phyloP scores from a whole-genome alignment of 1,284 basidiomycete species.

The Cutaneotrichosporon curvatum region DNA sequence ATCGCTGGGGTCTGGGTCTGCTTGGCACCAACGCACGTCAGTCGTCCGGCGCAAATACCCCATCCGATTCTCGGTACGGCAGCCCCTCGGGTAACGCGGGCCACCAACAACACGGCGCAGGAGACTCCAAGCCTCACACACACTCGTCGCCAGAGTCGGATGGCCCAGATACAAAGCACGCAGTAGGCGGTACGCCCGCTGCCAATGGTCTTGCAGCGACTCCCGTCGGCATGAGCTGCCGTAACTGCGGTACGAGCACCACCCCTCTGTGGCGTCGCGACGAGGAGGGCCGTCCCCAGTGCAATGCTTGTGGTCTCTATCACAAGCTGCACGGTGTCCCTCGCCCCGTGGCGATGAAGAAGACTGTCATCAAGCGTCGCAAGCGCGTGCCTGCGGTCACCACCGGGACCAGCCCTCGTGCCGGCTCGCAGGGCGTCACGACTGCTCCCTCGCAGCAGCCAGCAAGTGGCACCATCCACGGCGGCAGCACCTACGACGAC shows the following conservation, averaged over 20 bases:
- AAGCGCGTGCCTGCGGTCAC: constrained; percentile 80
- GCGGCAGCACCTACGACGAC: constrained; percentile 10
- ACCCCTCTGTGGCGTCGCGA: constrained; percentile 90
- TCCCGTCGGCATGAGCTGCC: constrained; percentile 73
- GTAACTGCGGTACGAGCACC: constrained; percentile 87
- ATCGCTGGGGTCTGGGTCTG: constrained; percentile 20
- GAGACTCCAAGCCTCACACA: neutral
- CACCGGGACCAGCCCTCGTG: constrained; percentile 10
- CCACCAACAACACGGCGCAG: too few species aligned
- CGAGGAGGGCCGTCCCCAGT: constrained; percentile 69
- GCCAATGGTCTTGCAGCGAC: constrained; percentile 46
- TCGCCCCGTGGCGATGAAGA: constrained; percentile 96
- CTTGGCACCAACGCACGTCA: constrained; percentile 1
- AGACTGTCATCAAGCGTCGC: constrained; percentile 94
- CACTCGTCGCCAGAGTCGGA: constrained; percentile 17
- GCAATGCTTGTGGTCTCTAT: constrained; percentile 89
- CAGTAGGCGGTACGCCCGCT: constrained; percentile 12
- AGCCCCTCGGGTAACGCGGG: neutral
- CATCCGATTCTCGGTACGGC: neutral
- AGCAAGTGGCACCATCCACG: neutral
- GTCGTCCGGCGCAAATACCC: neutral
- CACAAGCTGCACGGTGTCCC: constrained; percentile 97
- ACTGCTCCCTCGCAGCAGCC: constrained; percentile 1
- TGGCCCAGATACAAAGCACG: constrained; percentile 1
- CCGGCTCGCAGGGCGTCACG: constrained; percentile 11